Evolutionary conservation across 225 moss, liverwort and hornwort species (phyloP).

Genomic region (Marchantia paleacea): DNA sequence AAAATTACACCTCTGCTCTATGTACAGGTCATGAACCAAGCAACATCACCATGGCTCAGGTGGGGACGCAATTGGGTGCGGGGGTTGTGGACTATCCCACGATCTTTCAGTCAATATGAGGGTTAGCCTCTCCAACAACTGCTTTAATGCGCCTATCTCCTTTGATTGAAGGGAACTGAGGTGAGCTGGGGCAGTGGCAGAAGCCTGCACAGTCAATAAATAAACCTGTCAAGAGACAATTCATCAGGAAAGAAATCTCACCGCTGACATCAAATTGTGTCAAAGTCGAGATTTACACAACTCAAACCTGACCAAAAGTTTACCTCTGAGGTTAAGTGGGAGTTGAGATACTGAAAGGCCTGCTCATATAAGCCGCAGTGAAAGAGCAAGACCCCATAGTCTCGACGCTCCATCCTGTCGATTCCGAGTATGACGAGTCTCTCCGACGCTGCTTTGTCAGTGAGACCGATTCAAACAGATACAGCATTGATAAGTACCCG

Average conservation of each 20-base stretch:
- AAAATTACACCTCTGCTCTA: not conserved
- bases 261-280: not conserved
- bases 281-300: not conserved
- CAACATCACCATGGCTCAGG: constrained; percentile 83
- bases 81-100: constrained; percentile 56
- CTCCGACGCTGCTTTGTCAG: constrained; percentile 62
- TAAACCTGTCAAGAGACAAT: not conserved
- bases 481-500: too few species aligned
- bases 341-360: constrained; percentile 58
- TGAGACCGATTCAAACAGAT: too few species aligned
- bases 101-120: constrained; percentile 67
- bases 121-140: constrained; percentile 69
- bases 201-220: constrained; percentile 21
- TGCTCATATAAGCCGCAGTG: constrained; percentile 62
- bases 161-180: constrained; percentile 31
- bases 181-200: constrained; percentile 14
- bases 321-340: not conserved
- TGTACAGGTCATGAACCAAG: not conserved
- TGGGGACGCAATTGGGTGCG: constrained; percentile 56
- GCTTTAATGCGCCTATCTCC: constrained; percentile 46
- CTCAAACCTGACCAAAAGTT: not conserved
- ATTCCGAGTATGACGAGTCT: constrained; percentile 74
- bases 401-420: constrained; percentile 60
- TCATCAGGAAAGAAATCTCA: not conserved
- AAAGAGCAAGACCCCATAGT: constrained; percentile 67